These are phyloP conservation scores for Starmera pachycereana DNA, from an alignment of 805 yeast genomes.

Conservation along the genomic window DNA sequence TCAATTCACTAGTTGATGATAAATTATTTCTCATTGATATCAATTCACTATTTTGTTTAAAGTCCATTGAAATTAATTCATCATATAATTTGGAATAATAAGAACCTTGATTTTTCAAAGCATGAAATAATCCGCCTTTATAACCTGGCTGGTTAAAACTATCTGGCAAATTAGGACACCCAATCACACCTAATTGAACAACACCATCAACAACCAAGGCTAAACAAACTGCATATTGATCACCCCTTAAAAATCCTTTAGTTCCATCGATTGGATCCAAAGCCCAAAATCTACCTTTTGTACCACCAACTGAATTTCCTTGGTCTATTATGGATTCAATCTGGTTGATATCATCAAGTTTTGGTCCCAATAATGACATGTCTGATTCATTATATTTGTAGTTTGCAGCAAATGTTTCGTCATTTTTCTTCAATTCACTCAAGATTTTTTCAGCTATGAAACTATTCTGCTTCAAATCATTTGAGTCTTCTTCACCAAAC, in stretches of 20 bases:
- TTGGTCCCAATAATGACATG: conserved; percentile 21
- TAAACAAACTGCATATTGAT: conserved; percentile 93
- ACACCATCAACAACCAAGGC: conserved; percentile 81
- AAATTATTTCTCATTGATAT: conserved; percentile 45
- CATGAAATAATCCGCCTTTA: conserved; percentile 69
- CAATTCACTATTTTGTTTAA: conserved; percentile 12
- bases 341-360: conserved; percentile 31
- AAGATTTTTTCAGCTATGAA: conserved; percentile 46
- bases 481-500: conserved; percentile 92
- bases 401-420: conserved; percentile 29
- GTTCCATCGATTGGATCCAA: conserved; percentile 98
- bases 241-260: conserved; percentile 90
- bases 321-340: conserved; percentile 61
- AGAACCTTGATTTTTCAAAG: conserved; percentile 60
- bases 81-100: conserved; percentile 29
- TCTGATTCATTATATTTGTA: conserved; percentile 9
- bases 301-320: conserved; percentile 77
- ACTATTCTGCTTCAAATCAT: conserved; percentile 43
- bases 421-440: conserved; percentile 44
- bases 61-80: conserved; percentile 26
- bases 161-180: conserved; percentile 83
- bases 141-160: conserved; percentile 21
- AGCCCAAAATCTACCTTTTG: conserved; percentile 85
- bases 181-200: conserved; percentile 86
- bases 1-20: conserved; percentile 35